A percentile compares a stretch with the other conserved stretches of the same genome.
These are phyloP conservation scores for Thuja plicata DNA, from an alignment of 83 land plant species.

Conservation along the genomic window DNA sequence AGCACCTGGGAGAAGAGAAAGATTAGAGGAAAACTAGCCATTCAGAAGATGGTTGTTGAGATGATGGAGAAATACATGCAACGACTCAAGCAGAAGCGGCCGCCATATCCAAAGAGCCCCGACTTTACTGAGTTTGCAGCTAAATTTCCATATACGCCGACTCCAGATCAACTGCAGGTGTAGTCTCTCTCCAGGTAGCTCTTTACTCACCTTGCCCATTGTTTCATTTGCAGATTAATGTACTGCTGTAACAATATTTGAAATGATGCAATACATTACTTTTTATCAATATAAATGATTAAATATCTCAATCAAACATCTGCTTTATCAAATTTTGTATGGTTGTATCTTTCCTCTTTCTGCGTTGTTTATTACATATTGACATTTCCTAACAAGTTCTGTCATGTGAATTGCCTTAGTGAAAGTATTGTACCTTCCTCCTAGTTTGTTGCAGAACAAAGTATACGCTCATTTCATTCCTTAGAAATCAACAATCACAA, in stretches of 20 bases:
- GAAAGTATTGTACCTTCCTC: not conserved
- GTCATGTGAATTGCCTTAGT: not conserved
- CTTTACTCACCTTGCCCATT: slow-evolving; percentile 11
- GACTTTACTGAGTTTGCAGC: slow-evolving; percentile 64
- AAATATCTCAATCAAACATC: not conserved
- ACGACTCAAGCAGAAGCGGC: slow-evolving; percentile 83
- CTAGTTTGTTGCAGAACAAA: not conserved
- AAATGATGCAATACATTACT: not conserved
- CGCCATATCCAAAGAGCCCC: slow-evolving; percentile 73
- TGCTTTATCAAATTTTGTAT: not conserved
- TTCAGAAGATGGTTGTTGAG: slow-evolving; percentile 96
- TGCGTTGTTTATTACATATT: not conserved
- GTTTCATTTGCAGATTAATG: not conserved
- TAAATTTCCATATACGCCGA: slow-evolving; percentile 84
- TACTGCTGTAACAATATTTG: not conserved
- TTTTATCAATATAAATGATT: not conserved
- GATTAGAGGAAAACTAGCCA: slow-evolving; percentile 81
- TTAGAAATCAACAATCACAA: not conserved
- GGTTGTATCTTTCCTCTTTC: not conserved
- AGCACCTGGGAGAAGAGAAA: slow-evolving; percentile 87
- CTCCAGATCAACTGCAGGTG: slow-evolving; percentile 92
- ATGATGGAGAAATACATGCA: slow-evolving; percentile 92
- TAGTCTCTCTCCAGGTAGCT: slow-evolving; percentile 15
- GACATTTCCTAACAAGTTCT: not conserved
- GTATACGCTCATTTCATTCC: not conserved